Evolutionary conservation across 2,329 filamentous ascomycete species (phyloP), one percentile per base, ranked within the genome.

Genomic region (Ilyonectria robusta): DNA sequence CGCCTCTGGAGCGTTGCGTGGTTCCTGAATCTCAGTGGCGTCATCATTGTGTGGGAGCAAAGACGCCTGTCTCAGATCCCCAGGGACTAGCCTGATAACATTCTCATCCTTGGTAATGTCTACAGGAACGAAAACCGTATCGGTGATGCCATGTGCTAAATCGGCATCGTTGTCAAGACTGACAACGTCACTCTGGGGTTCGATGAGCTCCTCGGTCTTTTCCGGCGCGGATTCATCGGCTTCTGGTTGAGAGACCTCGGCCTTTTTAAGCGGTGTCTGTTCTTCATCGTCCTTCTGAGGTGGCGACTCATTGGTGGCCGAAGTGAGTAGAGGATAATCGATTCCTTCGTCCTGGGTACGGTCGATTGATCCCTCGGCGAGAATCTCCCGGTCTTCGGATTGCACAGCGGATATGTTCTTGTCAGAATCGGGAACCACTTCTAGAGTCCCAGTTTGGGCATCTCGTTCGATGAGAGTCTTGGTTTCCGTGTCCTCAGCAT

Each of bases 401-500:
- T 40, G 37, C 26, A 9, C 29, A 40, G 9, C 15, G 15, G 50
- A 8, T 9, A 29, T 29, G 42, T 33, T 19, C 19, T 46, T 51
- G 21, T 23, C 59, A 19, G 19, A 6, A 10, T 48, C 50, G 19
- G 11, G 21, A 3, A 21, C 21, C 21, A 21, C 21, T 21, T 21
- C 21, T 21, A 3, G 21, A 21, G 21, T 21, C 21, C 21, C 21
- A 21, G 21, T 2, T 21, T 21, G 21, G 21, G 21, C 21, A 21
- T 21, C 21, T 21, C 21, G 21, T 21, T 21, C 21, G 21, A 21
- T 21, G 21, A 21, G 21, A 21, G 21, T 21, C 21, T 21, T 21
- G 21, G 21, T 31, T 6, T 57, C n/a, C 26, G n/a, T 29, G 55
- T 37, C 46, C 50, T 64, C 62, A 37, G 23, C 55, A 29, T 53